phyloP scores from a whole-genome alignment of 768 basidiomycete genomes.

The Boletus tomentosulus region DNA sequence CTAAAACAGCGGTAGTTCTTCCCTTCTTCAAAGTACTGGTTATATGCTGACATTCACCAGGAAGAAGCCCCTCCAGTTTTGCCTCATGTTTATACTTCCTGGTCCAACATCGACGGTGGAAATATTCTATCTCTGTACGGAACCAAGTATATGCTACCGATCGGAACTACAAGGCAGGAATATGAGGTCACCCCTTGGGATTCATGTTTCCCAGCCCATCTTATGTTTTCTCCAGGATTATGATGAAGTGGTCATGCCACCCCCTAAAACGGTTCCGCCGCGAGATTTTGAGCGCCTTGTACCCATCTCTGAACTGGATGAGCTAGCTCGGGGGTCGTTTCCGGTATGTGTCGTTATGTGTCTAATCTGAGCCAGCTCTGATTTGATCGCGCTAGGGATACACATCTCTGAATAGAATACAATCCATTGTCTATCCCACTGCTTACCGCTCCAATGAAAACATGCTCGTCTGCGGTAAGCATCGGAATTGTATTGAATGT shows the following conservation, averaged over 20 bases:
- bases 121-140: conserved; percentile 64
- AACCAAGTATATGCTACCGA: conserved; percentile 73
- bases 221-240: conserved; percentile 52
- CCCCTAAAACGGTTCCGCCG: conserved; percentile 73
- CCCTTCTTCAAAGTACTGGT: background rate
- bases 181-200: conserved; percentile 50
- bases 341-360: conserved; percentile 46
- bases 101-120: conserved; percentile 52
- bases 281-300: conserved; percentile 68
- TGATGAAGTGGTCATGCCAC: conserved; percentile 89
- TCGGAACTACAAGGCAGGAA: conserved; percentile 69
- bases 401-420: conserved; percentile 82
- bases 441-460: conserved; percentile 97
- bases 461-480: conserved; percentile 60
- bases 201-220: background rate
- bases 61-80: conserved; percentile 55
- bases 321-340: conserved; percentile 77
- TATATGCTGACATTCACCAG: conserved; percentile 31
- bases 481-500: background rate
- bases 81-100: conserved; percentile 87
- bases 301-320: conserved; percentile 67
- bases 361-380: background rate
- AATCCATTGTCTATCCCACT: conserved; percentile 90
- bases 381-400: conserved; percentile 59
- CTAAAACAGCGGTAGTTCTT: conserved; percentile 47